Base-by-base conservation (phyloP, 177 flowering plant genomes). In the Vitis hybrid region DNA sequence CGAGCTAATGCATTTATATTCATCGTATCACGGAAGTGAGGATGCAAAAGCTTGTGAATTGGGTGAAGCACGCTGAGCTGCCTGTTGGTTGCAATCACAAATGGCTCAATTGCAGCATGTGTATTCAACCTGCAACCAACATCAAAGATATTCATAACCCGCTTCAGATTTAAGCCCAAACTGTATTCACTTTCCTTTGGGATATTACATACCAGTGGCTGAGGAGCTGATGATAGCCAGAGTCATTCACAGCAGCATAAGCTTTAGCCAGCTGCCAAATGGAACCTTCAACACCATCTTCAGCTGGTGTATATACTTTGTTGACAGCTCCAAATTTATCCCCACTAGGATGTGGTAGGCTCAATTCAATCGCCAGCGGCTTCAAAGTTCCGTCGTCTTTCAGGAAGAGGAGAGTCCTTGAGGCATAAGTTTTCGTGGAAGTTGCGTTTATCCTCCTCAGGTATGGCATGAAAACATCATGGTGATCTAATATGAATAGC, bases 1-100 rank as follows among this genome's bases (percentile, higher is more conserved):
- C 98, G 75, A 21, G 86, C 90, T 2, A 87, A 35, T 8, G 92
- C 94, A 56, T 92, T 92, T 51, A 91, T 83, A 65, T 83, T 76
- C 94, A 91, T 89, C 13, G 97, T 92, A 71, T 93, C 93, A 17
- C 87, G 85, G 78, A 88, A 93, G 62, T 90, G 97, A 27, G 97
- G 97, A 46, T 90, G 77, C 56, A 91, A 55, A 35, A 19, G 19
- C 19, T 19, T 19, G 19, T 19, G 19, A 19, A 19, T 19, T 19
- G 19, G 19, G 19, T 19, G 19, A 19, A 19, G 19, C 19, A 19
- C 19, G 19, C 19, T 19, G 19, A 19, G 19, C 19, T 19, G 19
- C 19, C 19, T 19, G 19, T 19, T 19, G 19, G 19, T 19, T 19
- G 19, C 19, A 19, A 19, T 19, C 19, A 19, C 19, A 19, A 19